Conservation (phyloP, 1,139 yeast species). For the Yamadazyma kanchanaburiensis region DNA sequence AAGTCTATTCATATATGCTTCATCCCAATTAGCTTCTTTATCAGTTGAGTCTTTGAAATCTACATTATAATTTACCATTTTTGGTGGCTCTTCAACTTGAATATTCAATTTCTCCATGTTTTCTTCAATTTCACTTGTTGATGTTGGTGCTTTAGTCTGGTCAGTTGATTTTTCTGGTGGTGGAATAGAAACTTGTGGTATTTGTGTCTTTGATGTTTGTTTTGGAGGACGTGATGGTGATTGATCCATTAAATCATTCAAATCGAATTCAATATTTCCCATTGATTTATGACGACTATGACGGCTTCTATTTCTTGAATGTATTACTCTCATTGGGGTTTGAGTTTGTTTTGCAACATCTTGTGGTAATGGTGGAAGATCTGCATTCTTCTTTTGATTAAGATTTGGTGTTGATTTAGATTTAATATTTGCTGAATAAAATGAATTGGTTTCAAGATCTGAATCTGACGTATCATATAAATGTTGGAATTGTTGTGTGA, state of each 20-base stretch:
- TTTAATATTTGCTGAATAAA: conserved; percentile 7
- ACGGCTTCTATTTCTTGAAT: conserved; percentile 10
- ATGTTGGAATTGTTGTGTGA: conserved; percentile 24
- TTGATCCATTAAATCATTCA: conserved; percentile 9
- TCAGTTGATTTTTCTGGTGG: conserved; percentile 2
- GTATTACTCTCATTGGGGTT: conserved; percentile 24
- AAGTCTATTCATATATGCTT: conserved; percentile 4
- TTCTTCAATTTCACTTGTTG: conserved; percentile 1
- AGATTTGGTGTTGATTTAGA: conserved; percentile 23
- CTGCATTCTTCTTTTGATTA: conserved; percentile 7
- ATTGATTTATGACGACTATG: conserved; percentile 41
- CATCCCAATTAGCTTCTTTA: conserved; percentile 10
- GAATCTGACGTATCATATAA: conserved; percentile 24
- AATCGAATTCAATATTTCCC: conserved; percentile 33
- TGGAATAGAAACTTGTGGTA: conserved; percentile 2
- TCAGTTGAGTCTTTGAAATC: conserved; percentile 37
- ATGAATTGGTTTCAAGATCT: conserved; percentile 27
- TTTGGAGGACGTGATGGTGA: conserved; percentile 1
- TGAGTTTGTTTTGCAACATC: conserved; percentile 16
- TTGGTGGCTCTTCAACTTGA: conserved; percentile 38
- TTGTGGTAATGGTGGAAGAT: conserved; percentile 11
- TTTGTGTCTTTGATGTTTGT: not conserved
- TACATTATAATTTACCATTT: conserved; percentile 33
- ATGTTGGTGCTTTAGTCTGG: conserved; percentile 1
- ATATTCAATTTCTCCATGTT: conserved; percentile 21